Evolutionary conservation across 1,139 yeast species (phyloP), one percentile per base, ranked within the genome.

Genomic region (Casaregolazyma lundiana): DNA sequence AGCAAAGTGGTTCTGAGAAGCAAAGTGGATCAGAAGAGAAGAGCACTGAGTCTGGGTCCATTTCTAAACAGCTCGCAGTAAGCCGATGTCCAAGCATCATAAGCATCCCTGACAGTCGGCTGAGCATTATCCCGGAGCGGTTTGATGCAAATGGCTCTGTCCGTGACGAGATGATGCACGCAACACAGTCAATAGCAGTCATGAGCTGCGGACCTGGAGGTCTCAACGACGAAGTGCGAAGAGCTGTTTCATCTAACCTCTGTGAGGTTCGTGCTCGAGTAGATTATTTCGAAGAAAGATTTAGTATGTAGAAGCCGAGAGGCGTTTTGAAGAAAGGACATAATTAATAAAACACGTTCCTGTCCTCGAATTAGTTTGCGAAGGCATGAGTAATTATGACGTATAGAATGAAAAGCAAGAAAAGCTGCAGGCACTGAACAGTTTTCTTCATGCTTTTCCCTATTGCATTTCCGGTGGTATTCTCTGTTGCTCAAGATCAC

Each of bases 271-370:
- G 44, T 40, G 24, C 46, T 36, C 51, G 63, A n/a, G 61, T 67
- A 2, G 68, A 65, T 43, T 66, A 65, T 51, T 67, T 61, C 44
- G 71, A 67, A 51, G 70, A 67, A 50, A 63, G 70, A 0, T 65
- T 65, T 40, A 26, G 32, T 26, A 26, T 26, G 32, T 26, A 26
- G 30, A 21, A 6, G 24, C 24, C 24, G 5, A 6, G 8, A 21
- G 24, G 24, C 7, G 24, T 21, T 21, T 21, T 21, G 24, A 21
- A 21, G 24, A 21, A 21, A n/a, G n/a, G n/a, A n/a, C n/a, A n/a
- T n/a, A n/a, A n/a, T n/a, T n/a, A n/a, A n/a, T n/a, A n/a, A n/a
- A n/a, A n/a, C n/a, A n/a, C n/a, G n/a, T n/a, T n/a, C n/a, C n/a
- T n/a, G n/a, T n/a, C n/a, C n/a, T n/a, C n/a, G n/a, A n/a, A n/a